A percentile compares a stretch with the other conserved stretches of the same genome.
Conservation (phyloP, 148 eudicot genomes). For the Pouteria glomerata region DNA sequence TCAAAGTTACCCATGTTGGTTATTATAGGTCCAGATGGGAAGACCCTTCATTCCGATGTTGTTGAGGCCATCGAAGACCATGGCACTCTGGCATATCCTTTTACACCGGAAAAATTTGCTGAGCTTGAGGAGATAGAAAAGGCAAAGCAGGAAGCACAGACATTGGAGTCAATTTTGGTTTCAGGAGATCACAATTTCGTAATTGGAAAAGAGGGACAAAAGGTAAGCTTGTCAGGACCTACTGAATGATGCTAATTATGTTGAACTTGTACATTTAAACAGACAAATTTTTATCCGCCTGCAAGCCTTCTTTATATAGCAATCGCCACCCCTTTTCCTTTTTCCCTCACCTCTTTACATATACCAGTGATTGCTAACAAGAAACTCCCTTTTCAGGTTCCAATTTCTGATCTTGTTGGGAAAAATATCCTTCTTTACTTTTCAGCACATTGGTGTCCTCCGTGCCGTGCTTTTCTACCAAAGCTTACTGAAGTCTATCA, state of each 20-base stretch:
- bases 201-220: slow-evolving; percentile 46
- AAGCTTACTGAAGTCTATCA: slow-evolving; percentile 41
- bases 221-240: slow-evolving; percentile 42
- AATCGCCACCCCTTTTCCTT: too few relatives aligned
- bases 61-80: slow-evolving; percentile 50
- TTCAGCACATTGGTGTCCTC: slow-evolving; percentile 71
- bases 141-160: slow-evolving; percentile 27
- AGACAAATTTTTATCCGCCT: too few relatives aligned
- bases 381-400: slow-evolving; percentile 29
- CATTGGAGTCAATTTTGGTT: slow-evolving; percentile 61
- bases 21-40: slow-evolving; percentile 66
- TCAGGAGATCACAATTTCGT: slow-evolving; percentile 52
- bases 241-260: too few relatives aligned
- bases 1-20: slow-evolving; percentile 44
- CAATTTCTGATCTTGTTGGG: slow-evolving; percentile 48
- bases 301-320: too few relatives aligned
- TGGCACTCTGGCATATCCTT: slow-evolving; percentile 57
- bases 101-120: slow-evolving; percentile 55
- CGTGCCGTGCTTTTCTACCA: slow-evolving; percentile 56
- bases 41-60: slow-evolving; percentile 58
- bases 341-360: not conserved
- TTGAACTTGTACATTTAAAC: too few relatives aligned
- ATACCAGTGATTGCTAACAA: not conserved
- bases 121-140: slow-evolving; percentile 60
- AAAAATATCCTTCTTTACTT: too few relatives aligned